A percentile compares a stretch with the other conserved stretches of the same genome.
Conservation (phyloP, 1,284 basidiomycete species). For the Thecaphora thlaspeos region DNA sequence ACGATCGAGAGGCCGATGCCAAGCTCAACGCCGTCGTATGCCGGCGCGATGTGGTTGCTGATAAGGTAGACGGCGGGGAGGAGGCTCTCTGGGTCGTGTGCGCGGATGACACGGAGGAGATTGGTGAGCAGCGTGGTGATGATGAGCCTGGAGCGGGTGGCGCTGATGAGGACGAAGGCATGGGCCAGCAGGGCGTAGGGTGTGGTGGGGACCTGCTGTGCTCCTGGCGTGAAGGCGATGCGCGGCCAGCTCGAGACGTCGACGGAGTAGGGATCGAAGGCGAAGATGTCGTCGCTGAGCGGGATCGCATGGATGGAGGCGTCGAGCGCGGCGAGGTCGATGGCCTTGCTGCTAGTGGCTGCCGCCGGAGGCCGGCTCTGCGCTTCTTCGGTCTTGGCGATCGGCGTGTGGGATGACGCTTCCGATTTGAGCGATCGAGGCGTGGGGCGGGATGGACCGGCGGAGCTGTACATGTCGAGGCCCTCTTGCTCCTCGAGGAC, state of each 20-base stretch:
- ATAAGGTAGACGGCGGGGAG: slow-evolving; percentile 82
- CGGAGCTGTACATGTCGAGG: neutral
- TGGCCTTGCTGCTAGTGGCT: slow-evolving; percentile 1
- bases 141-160: slow-evolving; percentile 76
- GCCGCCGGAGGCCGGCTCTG: neutral
- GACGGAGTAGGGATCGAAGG: slow-evolving; percentile 45
- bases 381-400: neutral
- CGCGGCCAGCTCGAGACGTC: slow-evolving; percentile 45
- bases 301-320: slow-evolving; percentile 35
- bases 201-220: slow-evolving; percentile 50
- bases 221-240: slow-evolving; percentile 6
- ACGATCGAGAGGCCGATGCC: slow-evolving; percentile 66
- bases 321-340: slow-evolving; percentile 37
- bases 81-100: slow-evolving; percentile 70
- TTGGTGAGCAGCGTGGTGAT: slow-evolving; percentile 82
- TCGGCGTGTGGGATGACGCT: no score
- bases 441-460: no score
- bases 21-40: slow-evolving; percentile 59
- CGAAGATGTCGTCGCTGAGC: slow-evolving; percentile 55
- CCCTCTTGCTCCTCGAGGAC: neutral
- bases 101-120: slow-evolving; percentile 69
- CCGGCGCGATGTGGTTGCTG: slow-evolving; percentile 78
- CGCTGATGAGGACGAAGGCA: slow-evolving; percentile 70
- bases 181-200: slow-evolving; percentile 81
- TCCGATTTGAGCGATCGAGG: no score